These are phyloP conservation scores for Pelargonium nanum DNA, from an alignment of 345 rosid genomes.

Conservation along the genomic window DNA sequence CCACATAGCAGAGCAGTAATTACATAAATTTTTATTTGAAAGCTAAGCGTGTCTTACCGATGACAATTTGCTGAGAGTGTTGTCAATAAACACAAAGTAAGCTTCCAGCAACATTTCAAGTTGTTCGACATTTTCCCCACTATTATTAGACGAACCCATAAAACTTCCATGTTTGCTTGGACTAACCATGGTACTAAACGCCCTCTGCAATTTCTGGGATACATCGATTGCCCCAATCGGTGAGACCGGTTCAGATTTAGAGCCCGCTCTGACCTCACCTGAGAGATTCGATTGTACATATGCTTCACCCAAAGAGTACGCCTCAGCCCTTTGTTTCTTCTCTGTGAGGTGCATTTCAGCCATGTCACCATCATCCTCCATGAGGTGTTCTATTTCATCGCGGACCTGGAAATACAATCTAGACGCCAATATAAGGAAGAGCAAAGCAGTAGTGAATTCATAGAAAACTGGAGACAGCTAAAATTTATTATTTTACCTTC, in stretches of 20 bases:
- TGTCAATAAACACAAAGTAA: constrained; percentile 65
- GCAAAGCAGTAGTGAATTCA: constrained; percentile 1
- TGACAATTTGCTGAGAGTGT: constrained; percentile 71
- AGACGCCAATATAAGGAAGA: constrained; percentile 14
- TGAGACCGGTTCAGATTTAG: constrained; percentile 83
- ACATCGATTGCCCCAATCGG: constrained; percentile 54
- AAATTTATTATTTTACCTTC: constrained; percentile 41
- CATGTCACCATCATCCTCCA: constrained; percentile 99
- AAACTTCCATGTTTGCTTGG: constrained; percentile 62
- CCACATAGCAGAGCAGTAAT: not conserved
- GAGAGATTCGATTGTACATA: constrained; percentile 27
- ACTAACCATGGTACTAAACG: constrained; percentile 61
- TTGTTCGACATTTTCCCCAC: constrained; percentile 66
- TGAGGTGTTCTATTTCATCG: constrained; percentile 90
- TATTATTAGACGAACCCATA: constrained; percentile 50
- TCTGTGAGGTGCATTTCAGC: constrained; percentile 97
- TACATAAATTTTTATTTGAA: not conserved
- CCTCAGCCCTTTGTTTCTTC: constrained; percentile 67
- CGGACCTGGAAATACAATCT: constrained; percentile 48
- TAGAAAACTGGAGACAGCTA: constrained; percentile 2
- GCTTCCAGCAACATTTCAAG: constrained; percentile 96
- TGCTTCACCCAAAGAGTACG: constrained; percentile 38
- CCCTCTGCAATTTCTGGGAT: constrained; percentile 57
- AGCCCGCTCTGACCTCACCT: constrained; percentile 22
- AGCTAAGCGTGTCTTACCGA: constrained; percentile 41